phyloP scores from a whole-genome alignment of 2,329 filamentous ascomycete genomes.

The Pseudogymnoascus sp. region DNA sequence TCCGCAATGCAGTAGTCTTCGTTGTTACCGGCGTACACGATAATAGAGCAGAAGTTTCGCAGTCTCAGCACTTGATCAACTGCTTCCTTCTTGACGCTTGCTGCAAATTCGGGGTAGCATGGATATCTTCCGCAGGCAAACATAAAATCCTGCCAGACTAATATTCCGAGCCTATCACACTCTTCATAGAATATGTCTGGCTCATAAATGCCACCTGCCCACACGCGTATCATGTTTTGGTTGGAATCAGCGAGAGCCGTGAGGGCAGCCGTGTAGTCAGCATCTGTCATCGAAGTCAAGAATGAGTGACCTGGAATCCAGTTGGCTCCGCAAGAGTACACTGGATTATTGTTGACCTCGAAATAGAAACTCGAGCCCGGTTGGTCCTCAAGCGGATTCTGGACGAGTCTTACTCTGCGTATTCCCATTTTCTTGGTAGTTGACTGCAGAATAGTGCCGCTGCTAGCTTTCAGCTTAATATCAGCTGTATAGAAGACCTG shows the following conservation, averaged over 20 bases:
- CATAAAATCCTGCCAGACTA: constrained; percentile 85
- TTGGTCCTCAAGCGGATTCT: constrained; percentile 35
- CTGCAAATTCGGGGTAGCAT: constrained; percentile 49
- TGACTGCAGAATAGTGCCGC: constrained; percentile 29
- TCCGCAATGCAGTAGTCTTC: constrained; percentile 60
- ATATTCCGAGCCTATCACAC: constrained; percentile 68
- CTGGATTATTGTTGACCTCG: constrained; percentile 55
- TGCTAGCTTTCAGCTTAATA: constrained; percentile 32
- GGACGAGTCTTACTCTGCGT: constrained; percentile 37
- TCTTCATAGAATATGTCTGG: constrained; percentile 64
- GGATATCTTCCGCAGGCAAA: constrained; percentile 76
- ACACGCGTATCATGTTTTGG: constrained; percentile 57
- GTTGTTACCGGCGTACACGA: constrained; percentile 74
- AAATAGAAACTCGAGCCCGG: constrained; percentile 57
- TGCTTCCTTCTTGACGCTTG: constrained; percentile 52
- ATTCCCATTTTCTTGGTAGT: constrained; percentile 45
- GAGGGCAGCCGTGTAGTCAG: constrained; percentile 52
- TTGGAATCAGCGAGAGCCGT: constrained; percentile 51
- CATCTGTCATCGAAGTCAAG: constrained; percentile 43
- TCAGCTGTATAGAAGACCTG: constrained; percentile 61
- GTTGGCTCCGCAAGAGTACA: constrained; percentile 56
- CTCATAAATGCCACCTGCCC: constrained; percentile 75
- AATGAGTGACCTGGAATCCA: constrained; percentile 61
- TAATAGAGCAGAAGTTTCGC: constrained; percentile 67
- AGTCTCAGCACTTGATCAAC: constrained; percentile 60